Evolutionary conservation across 2,329 filamentous ascomycete species (phyloP).

Genomic region (Trichophyton verrucosum): DNA sequence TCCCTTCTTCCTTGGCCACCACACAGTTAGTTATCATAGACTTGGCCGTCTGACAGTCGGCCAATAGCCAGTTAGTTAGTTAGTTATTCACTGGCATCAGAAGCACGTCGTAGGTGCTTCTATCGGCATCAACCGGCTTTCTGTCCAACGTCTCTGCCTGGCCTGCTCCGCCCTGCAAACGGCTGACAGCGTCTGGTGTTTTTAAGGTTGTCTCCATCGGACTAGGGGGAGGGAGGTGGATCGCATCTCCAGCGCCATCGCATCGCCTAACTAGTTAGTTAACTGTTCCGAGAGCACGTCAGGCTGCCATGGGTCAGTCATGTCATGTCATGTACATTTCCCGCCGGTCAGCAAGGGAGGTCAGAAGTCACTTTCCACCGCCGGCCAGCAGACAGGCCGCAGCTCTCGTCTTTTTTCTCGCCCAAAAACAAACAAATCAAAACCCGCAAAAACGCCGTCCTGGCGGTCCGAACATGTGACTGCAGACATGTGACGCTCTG

Average conservation of each 20-base stretch:
- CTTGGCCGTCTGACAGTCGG: neutral
- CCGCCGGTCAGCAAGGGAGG: neutral
- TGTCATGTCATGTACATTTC: neutral
- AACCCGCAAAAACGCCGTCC: neutral
- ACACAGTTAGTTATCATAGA: neutral
- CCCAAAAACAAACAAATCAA: neutral
- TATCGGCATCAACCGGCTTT: neutral
- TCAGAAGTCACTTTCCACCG: no score
- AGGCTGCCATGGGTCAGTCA: neutral
- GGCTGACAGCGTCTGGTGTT: neutral
- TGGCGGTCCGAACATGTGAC: neutral
- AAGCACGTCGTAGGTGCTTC: neutral
- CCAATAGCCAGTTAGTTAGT: no score
- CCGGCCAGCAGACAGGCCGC: no score
- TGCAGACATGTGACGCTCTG: neutral
- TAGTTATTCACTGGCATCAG: neutral
- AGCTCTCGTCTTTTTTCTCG: neutral
- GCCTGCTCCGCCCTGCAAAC: neutral
- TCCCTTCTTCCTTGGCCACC: neutral
- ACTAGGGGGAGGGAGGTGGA: neutral
- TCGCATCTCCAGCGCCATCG: neutral
- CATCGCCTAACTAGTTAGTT: neutral
- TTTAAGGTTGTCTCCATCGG: neutral
- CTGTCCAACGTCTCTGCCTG: neutral
- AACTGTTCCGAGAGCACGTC: neutral